Evolutionary conservation across 2,329 filamentous ascomycete species (phyloP).

Genomic region (Trichoderma breve): DNA sequence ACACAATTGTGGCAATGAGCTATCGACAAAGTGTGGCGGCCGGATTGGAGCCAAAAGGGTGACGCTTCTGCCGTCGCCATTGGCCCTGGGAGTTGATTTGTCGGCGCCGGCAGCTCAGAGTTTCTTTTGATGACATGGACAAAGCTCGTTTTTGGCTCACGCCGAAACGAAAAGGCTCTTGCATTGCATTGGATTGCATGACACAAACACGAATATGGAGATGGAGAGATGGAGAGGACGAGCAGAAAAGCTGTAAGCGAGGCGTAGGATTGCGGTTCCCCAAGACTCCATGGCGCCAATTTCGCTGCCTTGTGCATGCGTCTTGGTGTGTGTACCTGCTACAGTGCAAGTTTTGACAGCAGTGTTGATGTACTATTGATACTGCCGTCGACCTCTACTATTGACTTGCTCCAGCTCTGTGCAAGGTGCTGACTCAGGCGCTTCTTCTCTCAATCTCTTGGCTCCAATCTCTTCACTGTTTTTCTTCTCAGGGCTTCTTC

Average conservation of each 20-base stretch:
- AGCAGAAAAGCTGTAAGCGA: background rate
- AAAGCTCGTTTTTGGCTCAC: background rate
- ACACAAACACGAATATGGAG: background rate
- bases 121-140: background rate
- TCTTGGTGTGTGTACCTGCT: background rate
- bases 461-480: background rate
- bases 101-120: background rate
- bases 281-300: background rate
- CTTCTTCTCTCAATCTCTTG: background rate
- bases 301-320: background rate
- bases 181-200: background rate
- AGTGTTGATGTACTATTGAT: background rate
- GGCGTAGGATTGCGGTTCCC: conserved; percentile 2
- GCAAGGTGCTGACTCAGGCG: background rate
- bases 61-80: background rate
- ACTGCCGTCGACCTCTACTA: too few relatives aligned
- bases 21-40: background rate
- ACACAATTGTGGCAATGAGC: background rate
- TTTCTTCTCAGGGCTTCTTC: background rate
- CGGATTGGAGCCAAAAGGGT: background rate
- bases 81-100: background rate
- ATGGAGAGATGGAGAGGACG: background rate
- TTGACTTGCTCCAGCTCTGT: background rate
- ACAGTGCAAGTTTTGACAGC: background rate
- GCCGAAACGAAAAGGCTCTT: background rate